phyloP scores from a whole-genome alignment of 2,329 filamentous ascomycete species.

The Penicillium sp. region DNA sequence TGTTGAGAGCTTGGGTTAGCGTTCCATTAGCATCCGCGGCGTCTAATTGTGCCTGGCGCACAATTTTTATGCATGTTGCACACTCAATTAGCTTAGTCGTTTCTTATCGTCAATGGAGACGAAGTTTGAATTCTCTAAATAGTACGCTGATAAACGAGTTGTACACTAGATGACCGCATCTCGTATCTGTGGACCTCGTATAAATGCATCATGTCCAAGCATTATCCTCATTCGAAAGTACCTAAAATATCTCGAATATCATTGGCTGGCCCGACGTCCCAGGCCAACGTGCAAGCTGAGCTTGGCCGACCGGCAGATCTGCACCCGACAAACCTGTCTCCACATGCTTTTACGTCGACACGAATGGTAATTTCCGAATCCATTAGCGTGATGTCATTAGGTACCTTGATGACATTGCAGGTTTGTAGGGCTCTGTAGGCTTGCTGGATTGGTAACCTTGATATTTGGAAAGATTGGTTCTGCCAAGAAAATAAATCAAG shows the following conservation, averaged over 20 bases:
- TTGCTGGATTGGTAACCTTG: neutral
- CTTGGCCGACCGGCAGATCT: conserved; percentile 1
- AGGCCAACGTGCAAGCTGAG: neutral
- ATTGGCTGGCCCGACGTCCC: conserved; percentile 10
- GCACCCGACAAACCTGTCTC: neutral
- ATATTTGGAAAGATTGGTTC: neutral
- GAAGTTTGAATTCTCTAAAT: neutral
- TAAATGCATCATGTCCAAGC: neutral
- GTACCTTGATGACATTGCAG: neutral
- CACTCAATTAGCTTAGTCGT: neutral
- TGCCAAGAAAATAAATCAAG: conserved; percentile 1
- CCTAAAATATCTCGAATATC: neutral
- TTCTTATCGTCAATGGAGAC: neutral
- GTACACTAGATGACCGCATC: neutral
- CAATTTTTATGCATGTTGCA: neutral
- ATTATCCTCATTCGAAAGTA: neutral
- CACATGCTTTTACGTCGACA: neutral
- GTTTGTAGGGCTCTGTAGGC: neutral
- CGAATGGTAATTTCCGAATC: neutral
- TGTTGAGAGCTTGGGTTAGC: neutral
- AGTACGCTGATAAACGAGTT: neutral
- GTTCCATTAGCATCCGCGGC: neutral
- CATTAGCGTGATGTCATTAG: conserved; percentile 8
- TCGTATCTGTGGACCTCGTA: neutral
- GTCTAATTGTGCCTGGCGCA: neutral